Base-by-base conservation (phyloP, 768 basidiomycete genomes). In the Serendipita indica region DNA sequence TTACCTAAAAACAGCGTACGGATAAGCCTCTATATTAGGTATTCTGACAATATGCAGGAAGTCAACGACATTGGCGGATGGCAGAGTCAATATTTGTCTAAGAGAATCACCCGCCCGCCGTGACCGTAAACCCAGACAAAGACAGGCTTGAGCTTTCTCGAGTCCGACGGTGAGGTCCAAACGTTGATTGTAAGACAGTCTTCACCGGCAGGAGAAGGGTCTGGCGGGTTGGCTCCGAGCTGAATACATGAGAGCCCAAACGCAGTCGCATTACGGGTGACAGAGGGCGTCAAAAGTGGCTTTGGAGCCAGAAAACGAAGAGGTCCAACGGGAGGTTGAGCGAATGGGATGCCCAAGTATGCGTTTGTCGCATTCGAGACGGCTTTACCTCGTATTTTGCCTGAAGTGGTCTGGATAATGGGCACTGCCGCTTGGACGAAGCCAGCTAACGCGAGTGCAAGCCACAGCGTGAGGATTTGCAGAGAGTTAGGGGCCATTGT, bases 301-400 rank as follows among this genome's bases (percentile, higher is more conserved):
- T 75, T 69, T 1, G 83, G 81, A 0, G 77, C 74, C 61, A 77
- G 78, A 68, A 84, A 82, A 2, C 82, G 75, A 43, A 83, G 71
- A 4, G 64, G 39, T 1, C 80, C 81, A 0, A 79, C 63, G 0
- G 83, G 83, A 2, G 81, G 72, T 61, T 75, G 68, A 3, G 79
- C 82, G 59, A 72, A 85, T 0, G 77, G 82, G 33, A 85, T 75
- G 2, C 81, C 83, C 13, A 82, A 71, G 76, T 80, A 84, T 64
- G 72, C 63, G 10, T 82, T 43, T n/a, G 41, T 43, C 7, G 41
- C 6, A 25, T n/a, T 18, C 18, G 41, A 43, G 41, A 43, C 16
- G 41, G 41, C 18, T n/a, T 1, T 43, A 25, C 41, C 41, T 43
- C 27, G 18, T 6, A 43, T n/a, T 43, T 43, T 43, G 27, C 41